Evolutionary conservation across 2,329 filamentous ascomycete species (phyloP).

Genomic region (Diplodia sapinea): DNA sequence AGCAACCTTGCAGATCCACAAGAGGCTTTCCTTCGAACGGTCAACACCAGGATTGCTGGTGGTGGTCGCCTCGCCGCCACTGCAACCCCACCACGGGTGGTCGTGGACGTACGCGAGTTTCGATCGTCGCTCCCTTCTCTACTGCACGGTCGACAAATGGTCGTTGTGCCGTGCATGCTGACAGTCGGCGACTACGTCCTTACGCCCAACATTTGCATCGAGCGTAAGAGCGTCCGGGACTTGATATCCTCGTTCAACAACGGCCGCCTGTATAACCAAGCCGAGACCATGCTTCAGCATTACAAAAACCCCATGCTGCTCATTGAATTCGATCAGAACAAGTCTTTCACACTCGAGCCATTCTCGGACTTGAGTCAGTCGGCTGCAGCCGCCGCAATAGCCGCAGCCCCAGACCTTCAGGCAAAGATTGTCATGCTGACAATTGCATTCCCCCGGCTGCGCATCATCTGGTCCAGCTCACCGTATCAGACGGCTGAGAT

Average conservation of each 20-base stretch:
- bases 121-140: constrained; percentile 89
- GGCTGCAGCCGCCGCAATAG: constrained; percentile 61
- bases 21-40: constrained; percentile 88
- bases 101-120: constrained; percentile 96
- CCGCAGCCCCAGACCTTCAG: constrained; percentile 74
- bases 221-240: constrained; percentile 92
- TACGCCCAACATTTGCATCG: constrained; percentile 87
- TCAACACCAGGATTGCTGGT: constrained; percentile 96
- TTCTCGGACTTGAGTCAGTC: constrained; percentile 63
- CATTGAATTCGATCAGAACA: constrained; percentile 97
- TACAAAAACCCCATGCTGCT: constrained; percentile 90
- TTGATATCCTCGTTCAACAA: constrained; percentile 90
- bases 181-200: constrained; percentile 97
- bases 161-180: constrained; percentile 91
- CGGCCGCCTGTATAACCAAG: constrained; percentile 88
- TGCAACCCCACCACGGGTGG: constrained; percentile 83
- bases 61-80: constrained; percentile 85
- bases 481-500: constrained; percentile 98
- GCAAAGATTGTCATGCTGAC: constrained; percentile 91
- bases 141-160: constrained; percentile 84
- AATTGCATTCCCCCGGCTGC: constrained; percentile 84
- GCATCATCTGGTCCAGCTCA: constrained; percentile 91
- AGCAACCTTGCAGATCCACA: constrained; percentile 77
- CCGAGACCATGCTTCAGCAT: constrained; percentile 91
- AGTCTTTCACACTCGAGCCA: constrained; percentile 85